Conservation (phyloP, 257 asterid species). For the Solanum bulbocastanum region DNA sequence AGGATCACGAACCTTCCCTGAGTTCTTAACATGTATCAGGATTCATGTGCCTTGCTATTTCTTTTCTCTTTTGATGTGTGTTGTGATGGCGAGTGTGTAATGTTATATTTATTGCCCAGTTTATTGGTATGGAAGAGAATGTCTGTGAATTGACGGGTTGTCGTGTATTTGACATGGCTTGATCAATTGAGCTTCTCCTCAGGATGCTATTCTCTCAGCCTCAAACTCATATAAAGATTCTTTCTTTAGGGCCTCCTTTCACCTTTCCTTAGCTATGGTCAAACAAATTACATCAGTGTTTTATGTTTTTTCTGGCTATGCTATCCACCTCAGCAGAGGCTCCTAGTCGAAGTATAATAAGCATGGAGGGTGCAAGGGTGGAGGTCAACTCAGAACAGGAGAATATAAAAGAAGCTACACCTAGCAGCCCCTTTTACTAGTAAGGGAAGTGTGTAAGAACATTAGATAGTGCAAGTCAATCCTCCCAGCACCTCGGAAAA, state of each 20-base stretch:
- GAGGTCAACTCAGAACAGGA: not conserved
- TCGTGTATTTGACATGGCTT: not conserved
- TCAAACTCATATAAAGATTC: not conserved
- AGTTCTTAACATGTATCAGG: not conserved
- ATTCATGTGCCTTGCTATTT: not conserved
- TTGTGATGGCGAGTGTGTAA: not conserved
- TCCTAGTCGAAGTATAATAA: not conserved
- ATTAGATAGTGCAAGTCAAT: not conserved
- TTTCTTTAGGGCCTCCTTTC: not conserved
- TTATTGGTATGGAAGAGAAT: not conserved
- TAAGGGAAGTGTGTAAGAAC: not conserved
- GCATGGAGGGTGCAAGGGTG: not conserved
- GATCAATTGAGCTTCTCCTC: not conserved
- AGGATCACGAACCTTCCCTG: not conserved
- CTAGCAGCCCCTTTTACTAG: not conserved
- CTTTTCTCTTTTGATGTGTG: not conserved
- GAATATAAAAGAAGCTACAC: not conserved
- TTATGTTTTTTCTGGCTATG: not conserved
- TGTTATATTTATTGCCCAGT: not conserved
- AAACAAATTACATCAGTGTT: not conserved
- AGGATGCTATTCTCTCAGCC: not conserved
- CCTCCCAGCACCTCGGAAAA: not conserved
- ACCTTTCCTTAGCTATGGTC: not conserved
- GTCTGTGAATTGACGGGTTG: not conserved
- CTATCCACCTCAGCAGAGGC: not conserved